Conservation (phyloP, 2,329 filamentous ascomycete species). For the Knufia petricola region DNA sequence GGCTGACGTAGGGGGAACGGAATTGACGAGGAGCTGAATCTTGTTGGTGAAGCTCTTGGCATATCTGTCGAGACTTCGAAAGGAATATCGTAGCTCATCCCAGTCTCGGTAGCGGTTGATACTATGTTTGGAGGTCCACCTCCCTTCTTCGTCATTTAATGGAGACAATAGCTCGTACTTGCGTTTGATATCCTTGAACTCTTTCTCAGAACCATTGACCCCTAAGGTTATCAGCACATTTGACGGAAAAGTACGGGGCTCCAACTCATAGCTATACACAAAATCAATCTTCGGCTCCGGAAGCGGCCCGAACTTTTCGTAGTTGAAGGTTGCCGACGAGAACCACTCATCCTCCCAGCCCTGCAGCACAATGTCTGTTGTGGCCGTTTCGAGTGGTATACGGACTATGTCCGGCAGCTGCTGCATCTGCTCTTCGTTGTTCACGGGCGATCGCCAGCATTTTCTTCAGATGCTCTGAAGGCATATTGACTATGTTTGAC, state of each 20-base stretch:
- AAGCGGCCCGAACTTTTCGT: constrained; percentile 13
- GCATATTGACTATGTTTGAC: neutral
- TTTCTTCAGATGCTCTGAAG: neutral
- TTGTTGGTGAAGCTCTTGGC: constrained; percentile 15
- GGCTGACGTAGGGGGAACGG: constrained; percentile 9
- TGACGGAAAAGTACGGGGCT: neutral
- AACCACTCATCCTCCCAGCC: constrained; percentile 19
- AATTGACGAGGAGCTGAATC: constrained; percentile 18
- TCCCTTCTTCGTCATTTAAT: constrained; percentile 15
- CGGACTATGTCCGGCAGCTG: constrained; percentile 15
- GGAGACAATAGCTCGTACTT: constrained; percentile 14
- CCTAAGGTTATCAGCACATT: neutral
- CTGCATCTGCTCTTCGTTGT: constrained; percentile 13
- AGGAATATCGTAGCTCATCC: constrained; percentile 17
- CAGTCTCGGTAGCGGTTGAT: constrained; percentile 18
- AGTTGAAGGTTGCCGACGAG: constrained; percentile 12
- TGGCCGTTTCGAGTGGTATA: constrained; percentile 15
- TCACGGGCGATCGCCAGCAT: neutral
- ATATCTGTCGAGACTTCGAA: constrained; percentile 15
- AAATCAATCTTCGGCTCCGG: constrained; percentile 18
- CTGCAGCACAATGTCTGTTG: constrained; percentile 13
- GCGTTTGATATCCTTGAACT: constrained; percentile 13
- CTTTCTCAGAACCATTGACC: constrained; percentile 17
- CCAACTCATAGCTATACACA: constrained; percentile 14
- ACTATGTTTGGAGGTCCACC: constrained; percentile 16